Evolutionary conservation across 1,139 yeast species (phyloP), one percentile per base, ranked within the genome.

Genomic region (Keqinozyma sinolaborantium): DNA sequence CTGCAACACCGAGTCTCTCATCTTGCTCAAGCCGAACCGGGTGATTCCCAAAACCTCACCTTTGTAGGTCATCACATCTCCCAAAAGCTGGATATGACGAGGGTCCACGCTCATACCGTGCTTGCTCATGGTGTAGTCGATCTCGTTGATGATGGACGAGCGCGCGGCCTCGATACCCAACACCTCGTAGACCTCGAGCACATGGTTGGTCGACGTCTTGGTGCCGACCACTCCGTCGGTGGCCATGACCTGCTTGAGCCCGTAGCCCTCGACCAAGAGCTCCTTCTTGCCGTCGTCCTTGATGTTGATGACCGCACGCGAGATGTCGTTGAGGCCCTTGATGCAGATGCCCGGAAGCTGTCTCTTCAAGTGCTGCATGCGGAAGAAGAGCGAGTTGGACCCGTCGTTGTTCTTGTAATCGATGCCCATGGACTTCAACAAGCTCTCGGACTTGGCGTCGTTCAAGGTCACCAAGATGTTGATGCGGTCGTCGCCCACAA

Each of bases 71-170:
- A 94, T 94, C 35, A 94, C 98, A 58, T 94, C 99, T 42, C 98
- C 98, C 42, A 94, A 67, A 32, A 94, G 68, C 64, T 92, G 98
- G 56, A 94, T 88, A 63, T 94, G 99, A 70, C 99, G 95, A 41
- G 98, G 98, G 70, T 94, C 99, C 36, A 94, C 97, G 58, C 95
- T 86, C 98, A 94, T 94, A 61, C 98, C 98, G 70, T 94, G 98
- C 60, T 88, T 87, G 59, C 95, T 82, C 99, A 94, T 94, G 35
- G 98, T 94, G 53, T 90, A 88, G 57, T 87, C 95, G 57, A 94
- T 92, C 67, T 94, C 98, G 43, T 81, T 81, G 53, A 92, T 84
- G 55, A 94, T 94, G 45, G 95, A 82, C 0, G 88, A 70, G 58
- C 99, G 75, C 1, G 98, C 98, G 1, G 99, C 99, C 58, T 94